Evolutionary conservation across 495 filamentous ascomycete genomes (phyloP), one percentile per base, ranked within the genome.

Genomic region (Aspergillus diversus): DNA sequence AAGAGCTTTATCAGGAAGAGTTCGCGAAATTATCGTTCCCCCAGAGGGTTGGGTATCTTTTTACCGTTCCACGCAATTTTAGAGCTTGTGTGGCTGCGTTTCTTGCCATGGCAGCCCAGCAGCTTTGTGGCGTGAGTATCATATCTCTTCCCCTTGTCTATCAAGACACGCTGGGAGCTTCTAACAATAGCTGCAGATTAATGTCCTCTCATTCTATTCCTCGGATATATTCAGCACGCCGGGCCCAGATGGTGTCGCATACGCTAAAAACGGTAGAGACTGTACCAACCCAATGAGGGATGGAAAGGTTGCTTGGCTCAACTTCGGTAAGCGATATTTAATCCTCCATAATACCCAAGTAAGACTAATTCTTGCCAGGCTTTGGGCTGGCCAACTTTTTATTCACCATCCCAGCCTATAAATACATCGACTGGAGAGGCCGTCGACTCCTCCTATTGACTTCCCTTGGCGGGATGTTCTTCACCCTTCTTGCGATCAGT

Each of bases 181-280:
- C 53, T 56, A 56, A 56, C 11, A 56, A 5, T 33, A 3, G 32
- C 5, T 11, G 15, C 27, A 68, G 66, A 86, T 89, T 70, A 90
- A 90, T 73, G 86, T 91, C 70, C 88, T 91, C 21, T 85, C 89
- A 32, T 92, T 91, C 78, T 93, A 92, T 75, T 86, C 83, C 0
- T 83, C 84, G 5, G 85, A 84, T 11, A 73, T 91, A 15, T 91
- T 90, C 21, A 27, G 21, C 21, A 27, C 21, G 1, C 21, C 21
- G 21, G 21, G 2, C 2, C 2, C 21, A 27, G 21, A 27, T 2
- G 21, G 21, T 27, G 21, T 2, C 21, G 1, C 21, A 27, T 27
- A 27, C 21, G 21, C 2, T 76, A 64, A 80, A 83, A 33, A 82
- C 82, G 81, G 5, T 87, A 86, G 0, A 84, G n/a, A 52, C 7